A percentile compares a stretch with the other conserved stretches of the same genome.
Conservation (phyloP, 352 stramenopile species). For the Blastocystis sp. region DNA sequence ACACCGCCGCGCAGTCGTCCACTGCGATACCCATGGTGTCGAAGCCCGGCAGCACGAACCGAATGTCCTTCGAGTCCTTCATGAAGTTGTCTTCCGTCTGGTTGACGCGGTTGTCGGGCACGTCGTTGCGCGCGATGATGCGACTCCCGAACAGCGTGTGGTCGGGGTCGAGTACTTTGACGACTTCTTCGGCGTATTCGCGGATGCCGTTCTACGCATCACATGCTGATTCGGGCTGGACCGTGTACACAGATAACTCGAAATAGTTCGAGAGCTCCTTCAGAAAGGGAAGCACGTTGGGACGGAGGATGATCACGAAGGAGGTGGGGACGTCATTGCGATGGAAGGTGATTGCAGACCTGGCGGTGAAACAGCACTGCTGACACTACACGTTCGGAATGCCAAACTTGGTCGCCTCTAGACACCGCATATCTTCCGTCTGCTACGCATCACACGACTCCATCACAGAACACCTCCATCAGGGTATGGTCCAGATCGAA, state of each 20-base stretch:
- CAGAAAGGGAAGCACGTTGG: constrained; percentile 4
- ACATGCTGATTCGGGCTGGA: background rate
- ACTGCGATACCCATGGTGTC: constrained; percentile 40
- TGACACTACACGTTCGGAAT: constrained; percentile 47
- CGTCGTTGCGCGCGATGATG: constrained; percentile 57
- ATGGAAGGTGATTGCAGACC: constrained; percentile 28
- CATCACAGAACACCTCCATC: constrained; percentile 32
- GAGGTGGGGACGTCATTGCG: background rate
- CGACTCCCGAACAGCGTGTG: constrained; percentile 41
- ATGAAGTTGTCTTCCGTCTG: background rate
- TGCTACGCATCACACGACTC: constrained; percentile 5
- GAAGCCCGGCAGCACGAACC: constrained; percentile 43
- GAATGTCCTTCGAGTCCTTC: constrained; percentile 48
- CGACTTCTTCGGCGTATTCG: constrained; percentile 39
- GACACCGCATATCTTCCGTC: constrained; percentile 21
- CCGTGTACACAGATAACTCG: constrained; percentile 62
- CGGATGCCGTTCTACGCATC: constrained; percentile 54
- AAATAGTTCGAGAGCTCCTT: constrained; percentile 48
- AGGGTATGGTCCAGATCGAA: constrained; percentile 68
- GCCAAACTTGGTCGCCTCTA: constrained; percentile 6
- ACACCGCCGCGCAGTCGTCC: constrained; percentile 38
- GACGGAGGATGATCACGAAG: constrained; percentile 35
- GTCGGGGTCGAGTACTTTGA: constrained; percentile 28
- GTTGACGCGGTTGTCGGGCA: constrained; percentile 26
- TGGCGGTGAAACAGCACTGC: background rate